Base-by-base conservation (phyloP, 306 rosid genomes). In the Malus sieversii region DNA sequence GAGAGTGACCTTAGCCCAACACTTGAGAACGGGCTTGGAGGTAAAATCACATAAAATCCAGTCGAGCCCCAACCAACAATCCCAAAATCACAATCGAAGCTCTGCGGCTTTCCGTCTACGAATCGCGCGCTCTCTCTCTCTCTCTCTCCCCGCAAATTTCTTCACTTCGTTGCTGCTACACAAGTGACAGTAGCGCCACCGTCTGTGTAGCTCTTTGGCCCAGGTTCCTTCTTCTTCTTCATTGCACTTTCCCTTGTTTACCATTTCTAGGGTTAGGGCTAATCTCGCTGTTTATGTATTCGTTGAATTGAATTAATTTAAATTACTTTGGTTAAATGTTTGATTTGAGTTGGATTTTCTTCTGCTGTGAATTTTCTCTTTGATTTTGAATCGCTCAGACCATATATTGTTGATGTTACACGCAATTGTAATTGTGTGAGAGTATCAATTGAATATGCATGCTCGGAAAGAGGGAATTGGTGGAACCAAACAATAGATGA, bases 261-360 rank as follows among this genome's bases (percentile, higher is more conserved):
- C 70, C 46, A 19, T 66, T 35, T 38, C 70, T 66, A 66, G 70
- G 70, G 70, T 66, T 66, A 66, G 46, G 29, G 70, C 70, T 66
- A 66, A 35, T 33, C 3, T 35, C 6, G 29, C 2, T 66, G 18
- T 48, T 3, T 33, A 66, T 35, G 70, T 35, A 8, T 63, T 6
- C 44, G 22, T 63, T 7, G 68, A 63, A 29, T 63, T 30, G 4
- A 14, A 66, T 20, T 33, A 19, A 4, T 29, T 32, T 35, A 8
- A 14, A 1, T 66, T 4, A 8, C 4, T 66, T 2, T 33, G 69
- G 22, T 48, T 1, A 5, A 48, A 48, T 48, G 42, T 27, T 16
- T 30, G 1, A 60, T 12, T 12, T 57, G 4, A 60, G 27, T 63
- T 66, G 13, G 48, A 25, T 35, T 66, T 66, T 25, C 20, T 9